phyloP scores from a whole-genome alignment of 495 filamentous ascomycete genomes.

The Penicillium waksmanii region DNA sequence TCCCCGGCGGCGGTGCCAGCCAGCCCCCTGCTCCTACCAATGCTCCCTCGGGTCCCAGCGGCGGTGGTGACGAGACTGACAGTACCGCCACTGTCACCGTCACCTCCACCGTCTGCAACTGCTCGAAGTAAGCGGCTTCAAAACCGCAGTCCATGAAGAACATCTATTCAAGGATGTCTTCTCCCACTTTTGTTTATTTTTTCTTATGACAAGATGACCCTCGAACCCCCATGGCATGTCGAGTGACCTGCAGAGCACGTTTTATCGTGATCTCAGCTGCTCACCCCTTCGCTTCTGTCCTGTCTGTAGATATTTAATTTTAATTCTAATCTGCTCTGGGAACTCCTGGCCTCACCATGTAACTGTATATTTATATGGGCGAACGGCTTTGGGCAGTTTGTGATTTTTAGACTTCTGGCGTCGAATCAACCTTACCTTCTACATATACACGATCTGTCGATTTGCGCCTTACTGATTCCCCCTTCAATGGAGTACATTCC shows the following conservation, averaged over 20 bases:
- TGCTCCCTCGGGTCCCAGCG: conserved; percentile 13
- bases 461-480: conserved; percentile 21
- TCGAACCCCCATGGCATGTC: conserved; percentile 14
- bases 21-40: conserved; percentile 23
- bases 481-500: conserved; percentile 46
- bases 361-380: conserved; percentile 2
- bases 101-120: conserved; percentile 35
- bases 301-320: conserved; percentile 46
- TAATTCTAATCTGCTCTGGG: conserved; percentile 41
- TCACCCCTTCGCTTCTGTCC: conserved; percentile 18
- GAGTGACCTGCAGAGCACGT: conserved; percentile 11
- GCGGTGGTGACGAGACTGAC: conserved; percentile 1
- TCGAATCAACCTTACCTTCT: conserved; percentile 20
- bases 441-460: conserved; percentile 17
- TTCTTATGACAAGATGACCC: conserved; percentile 31
- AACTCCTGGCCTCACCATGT: conserved; percentile 9
- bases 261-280: not conserved
- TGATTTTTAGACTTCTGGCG: conserved; percentile 11
- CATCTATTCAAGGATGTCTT: not conserved
- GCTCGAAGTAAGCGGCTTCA: conserved; percentile 21
- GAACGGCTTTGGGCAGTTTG: conserved; percentile 13
- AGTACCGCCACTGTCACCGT: conserved; percentile 30
- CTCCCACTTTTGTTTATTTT: conserved; percentile 10
- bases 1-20: conserved; percentile 9
- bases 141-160: not conserved